Evolutionary conservation across 2,329 filamentous ascomycete species (phyloP).

Genomic region (Epichloe sylvatica): DNA sequence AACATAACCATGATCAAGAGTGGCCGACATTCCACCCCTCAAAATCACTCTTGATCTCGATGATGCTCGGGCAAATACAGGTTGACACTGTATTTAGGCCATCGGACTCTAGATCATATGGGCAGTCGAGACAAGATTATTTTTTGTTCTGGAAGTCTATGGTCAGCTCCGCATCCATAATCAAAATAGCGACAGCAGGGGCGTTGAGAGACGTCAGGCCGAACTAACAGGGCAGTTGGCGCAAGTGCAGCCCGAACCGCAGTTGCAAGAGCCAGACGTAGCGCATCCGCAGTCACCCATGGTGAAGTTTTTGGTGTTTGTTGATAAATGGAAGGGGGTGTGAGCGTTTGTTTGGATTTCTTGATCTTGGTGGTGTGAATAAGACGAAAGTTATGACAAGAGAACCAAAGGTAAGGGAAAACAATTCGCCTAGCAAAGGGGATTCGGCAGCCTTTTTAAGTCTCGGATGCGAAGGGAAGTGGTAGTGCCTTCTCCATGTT

Average conservation of each 20-base stretch:
- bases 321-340: background rate
- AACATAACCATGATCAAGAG: no score
- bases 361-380: background rate
- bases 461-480: background rate
- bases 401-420: background rate
- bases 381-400: background rate
- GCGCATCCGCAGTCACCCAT: conserved; percentile 31
- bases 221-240: conserved; percentile 28
- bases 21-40: no score
- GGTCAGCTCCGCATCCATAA: no score
- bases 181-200: background rate
- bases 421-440: background rate
- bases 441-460: background rate
- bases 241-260: conserved; percentile 29
- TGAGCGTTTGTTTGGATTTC: background rate
- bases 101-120: no score
- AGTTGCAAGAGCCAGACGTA: conserved; percentile 27
- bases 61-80: no score
- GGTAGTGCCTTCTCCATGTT: background rate
- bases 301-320: conserved; percentile 12
- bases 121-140: no score
- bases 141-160: no score
- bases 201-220: background rate
- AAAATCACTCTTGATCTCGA: no score
- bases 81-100: no score